A percentile compares a stretch with the other conserved stretches of the same genome.
Conservation (phyloP, 106 monocot genomes). For the Narthecium ossifragum region DNA sequence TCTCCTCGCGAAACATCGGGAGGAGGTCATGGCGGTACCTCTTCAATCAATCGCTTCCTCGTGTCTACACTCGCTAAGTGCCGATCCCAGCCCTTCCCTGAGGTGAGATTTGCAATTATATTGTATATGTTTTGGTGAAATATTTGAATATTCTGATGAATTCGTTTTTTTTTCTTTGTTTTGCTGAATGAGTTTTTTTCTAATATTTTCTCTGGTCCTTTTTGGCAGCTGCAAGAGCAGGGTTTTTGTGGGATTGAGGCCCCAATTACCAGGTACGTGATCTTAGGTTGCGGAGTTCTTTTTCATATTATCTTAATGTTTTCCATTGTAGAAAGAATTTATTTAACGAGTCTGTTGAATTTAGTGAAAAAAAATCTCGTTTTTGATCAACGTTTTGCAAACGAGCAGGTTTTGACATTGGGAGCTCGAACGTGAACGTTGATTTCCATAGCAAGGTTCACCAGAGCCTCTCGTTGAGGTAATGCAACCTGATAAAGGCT, state of each 20-base stretch:
- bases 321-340: no score
- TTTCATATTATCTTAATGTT: neutral
- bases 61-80: slow-evolving; percentile 1
- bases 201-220: neutral
- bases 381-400: slow-evolving; percentile 1
- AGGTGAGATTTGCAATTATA: slow-evolving; percentile 9
- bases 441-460: slow-evolving; percentile 42
- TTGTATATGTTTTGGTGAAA: neutral
- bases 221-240: slow-evolving; percentile 29
- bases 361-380: neutral
- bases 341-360: slow-evolving; percentile 3
- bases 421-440: slow-evolving; percentile 37
- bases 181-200: neutral
- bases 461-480: slow-evolving; percentile 31
- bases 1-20: neutral
- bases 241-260: slow-evolving; percentile 38
- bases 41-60: slow-evolving; percentile 9
- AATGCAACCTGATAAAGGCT: neutral
- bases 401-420: slow-evolving; percentile 28
- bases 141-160: no score
- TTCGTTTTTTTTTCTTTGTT: neutral
- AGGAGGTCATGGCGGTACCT: slow-evolving; percentile 9
- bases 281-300: neutral
- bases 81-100: slow-evolving; percentile 6
- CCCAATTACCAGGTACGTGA: slow-evolving; percentile 27